phyloP scores from a whole-genome alignment of 495 filamentous ascomycete genomes.

The Rostrohypoxylon terebratum region DNA sequence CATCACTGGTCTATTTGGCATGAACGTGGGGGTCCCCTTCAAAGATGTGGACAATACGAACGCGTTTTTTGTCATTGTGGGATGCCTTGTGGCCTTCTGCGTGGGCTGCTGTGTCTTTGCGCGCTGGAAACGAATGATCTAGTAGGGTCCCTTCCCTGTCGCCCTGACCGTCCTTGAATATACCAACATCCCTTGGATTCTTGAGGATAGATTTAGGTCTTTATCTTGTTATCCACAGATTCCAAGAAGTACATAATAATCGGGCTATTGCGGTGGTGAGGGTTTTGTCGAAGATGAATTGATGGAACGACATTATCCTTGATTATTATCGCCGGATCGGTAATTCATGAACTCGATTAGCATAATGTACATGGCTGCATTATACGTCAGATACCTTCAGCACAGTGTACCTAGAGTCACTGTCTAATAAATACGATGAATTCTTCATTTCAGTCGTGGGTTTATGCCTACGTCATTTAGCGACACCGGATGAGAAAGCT shows the following conservation, averaged over 20 bases:
- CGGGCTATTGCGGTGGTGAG: neutral
- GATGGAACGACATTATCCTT: neutral
- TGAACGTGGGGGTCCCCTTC: slow-evolving; percentile 93
- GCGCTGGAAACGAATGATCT: slow-evolving; percentile 42
- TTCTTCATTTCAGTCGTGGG: neutral
- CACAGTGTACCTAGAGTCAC: neutral
- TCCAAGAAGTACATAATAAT: neutral
- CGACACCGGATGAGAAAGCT: neutral
- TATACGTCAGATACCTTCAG: neutral
- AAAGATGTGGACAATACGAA: slow-evolving; percentile 62
- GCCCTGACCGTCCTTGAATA: neutral
- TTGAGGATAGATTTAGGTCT: neutral
- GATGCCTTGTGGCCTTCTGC: slow-evolving; percentile 71
- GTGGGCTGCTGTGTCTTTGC: slow-evolving; percentile 59
- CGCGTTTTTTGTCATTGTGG: slow-evolving; percentile 87
- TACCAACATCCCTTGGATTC: neutral
- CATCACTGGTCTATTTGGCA: slow-evolving; percentile 94
- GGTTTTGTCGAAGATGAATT: neutral
- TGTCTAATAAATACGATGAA: neutral
- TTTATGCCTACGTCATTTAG: neutral
- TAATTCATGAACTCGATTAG: neutral
- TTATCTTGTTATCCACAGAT: neutral
- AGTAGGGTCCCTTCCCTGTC: neutral
- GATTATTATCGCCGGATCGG: neutral
- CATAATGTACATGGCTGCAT: neutral